A percentile compares a stretch with the other conserved stretches of the same genome.
phyloP scores from a whole-genome alignment of 768 basidiomycete species.

The Leccinum sublutescens region DNA sequence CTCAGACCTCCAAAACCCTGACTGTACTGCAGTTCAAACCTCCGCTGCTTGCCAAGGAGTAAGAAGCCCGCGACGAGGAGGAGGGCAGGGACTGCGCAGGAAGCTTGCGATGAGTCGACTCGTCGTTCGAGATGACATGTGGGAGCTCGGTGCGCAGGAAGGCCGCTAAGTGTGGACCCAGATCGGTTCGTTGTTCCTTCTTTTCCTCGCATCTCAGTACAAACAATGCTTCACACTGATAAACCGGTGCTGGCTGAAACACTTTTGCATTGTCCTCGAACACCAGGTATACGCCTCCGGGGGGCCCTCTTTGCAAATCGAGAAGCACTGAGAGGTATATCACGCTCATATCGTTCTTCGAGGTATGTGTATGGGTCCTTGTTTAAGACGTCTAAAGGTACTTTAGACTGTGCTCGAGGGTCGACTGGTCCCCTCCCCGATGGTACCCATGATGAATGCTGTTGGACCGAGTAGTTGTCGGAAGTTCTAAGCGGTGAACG shows the following conservation, averaged over 20 bases:
- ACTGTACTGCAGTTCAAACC: conserved; percentile 28
- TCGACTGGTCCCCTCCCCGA: neutral
- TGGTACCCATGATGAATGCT: conserved; percentile 18
- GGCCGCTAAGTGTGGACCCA: too few relatives aligned
- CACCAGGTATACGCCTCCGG: conserved; percentile 86
- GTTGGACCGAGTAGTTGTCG: conserved; percentile 19
- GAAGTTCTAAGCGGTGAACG: too few relatives aligned
- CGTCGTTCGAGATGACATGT: too few relatives aligned
- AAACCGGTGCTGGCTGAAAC: too few relatives aligned
- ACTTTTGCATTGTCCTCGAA: conserved; percentile 26
- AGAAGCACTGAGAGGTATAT: conserved; percentile 73
- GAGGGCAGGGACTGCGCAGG: too few relatives aligned
- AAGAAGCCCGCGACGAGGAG: neutral
- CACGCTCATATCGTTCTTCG: conserved; percentile 93
- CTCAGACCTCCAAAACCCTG: conserved; percentile 18
- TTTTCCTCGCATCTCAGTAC: too few relatives aligned
- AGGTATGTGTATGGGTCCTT: conserved; percentile 72
- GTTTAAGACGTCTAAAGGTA: conserved; percentile 46
- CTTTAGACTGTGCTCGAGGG: conserved; percentile 7
- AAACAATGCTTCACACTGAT: too few relatives aligned
- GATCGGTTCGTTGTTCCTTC: too few relatives aligned
- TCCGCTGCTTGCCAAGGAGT: conserved; percentile 16
- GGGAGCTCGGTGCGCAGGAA: too few relatives aligned
- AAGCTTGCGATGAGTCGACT: too few relatives aligned
- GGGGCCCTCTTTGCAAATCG: conserved; percentile 82